Evolutionary conservation across 805 yeast species (phyloP).

Genomic region (Sugiyamaella mastotermitis): DNA sequence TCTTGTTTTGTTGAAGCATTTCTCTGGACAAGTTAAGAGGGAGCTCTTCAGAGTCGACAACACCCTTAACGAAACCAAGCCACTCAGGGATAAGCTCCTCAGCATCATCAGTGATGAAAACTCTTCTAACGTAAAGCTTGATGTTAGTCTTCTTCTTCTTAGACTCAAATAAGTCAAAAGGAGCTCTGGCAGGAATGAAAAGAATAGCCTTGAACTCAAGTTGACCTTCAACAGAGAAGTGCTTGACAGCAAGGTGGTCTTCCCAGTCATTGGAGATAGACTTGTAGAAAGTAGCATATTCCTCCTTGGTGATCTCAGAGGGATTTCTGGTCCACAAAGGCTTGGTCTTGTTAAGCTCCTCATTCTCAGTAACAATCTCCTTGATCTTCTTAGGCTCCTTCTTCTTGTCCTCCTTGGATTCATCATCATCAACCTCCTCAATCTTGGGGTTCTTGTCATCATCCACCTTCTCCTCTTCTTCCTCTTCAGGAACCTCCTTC

Average conservation of each 20-base stretch:
- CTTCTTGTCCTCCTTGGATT: constrained; percentile 62
- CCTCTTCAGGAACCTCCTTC: constrained; percentile 90
- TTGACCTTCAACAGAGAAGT: constrained; percentile 99
- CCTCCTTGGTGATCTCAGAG: constrained; percentile 94
- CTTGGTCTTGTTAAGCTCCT: constrained; percentile 97
- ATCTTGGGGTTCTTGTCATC: constrained; percentile 65
- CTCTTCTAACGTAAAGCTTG: constrained; percentile 98
- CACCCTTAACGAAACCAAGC: constrained; percentile 97
- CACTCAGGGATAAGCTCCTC: constrained; percentile 99
- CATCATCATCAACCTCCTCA: constrained; percentile 71
- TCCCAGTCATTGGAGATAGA: constrained; percentile 99
- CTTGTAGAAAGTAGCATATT: constrained; percentile 98
- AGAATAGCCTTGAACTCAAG: constrained; percentile 97
- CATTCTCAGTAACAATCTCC: constrained; percentile 91
- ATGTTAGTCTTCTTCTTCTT: constrained; percentile 99
- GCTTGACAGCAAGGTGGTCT: constrained; percentile 99
- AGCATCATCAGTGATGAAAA: constrained; percentile 98
- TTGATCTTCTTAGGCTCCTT: constrained; percentile 84
- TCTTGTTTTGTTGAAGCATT: constrained; percentile 99
- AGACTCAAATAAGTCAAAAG: constrained; percentile 95
- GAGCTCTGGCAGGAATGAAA: constrained; percentile 98
- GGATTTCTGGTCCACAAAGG: constrained; percentile 99
- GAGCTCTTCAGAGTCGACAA: constrained; percentile 98
- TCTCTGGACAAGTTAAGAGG: constrained; percentile 99
- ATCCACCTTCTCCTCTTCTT: constrained; percentile 46